A percentile compares a stretch with the other conserved stretches of the same genome.
These are phyloP conservation scores for Moniliophthora roreri DNA, from an alignment of 1,284 basidiomycete genomes.

Conservation along the genomic window DNA sequence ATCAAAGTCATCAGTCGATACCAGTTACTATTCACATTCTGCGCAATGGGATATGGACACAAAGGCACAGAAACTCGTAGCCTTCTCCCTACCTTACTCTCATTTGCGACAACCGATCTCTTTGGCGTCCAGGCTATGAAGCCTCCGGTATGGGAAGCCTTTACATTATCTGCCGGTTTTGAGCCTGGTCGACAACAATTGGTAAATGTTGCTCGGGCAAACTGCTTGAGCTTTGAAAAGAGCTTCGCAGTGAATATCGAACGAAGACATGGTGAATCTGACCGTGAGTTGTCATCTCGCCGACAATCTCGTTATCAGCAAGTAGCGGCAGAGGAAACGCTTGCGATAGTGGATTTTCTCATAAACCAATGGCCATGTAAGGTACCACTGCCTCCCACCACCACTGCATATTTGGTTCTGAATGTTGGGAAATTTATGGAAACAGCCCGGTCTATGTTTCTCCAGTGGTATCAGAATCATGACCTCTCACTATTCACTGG, in stretches of 20 bases:
- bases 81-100: background rate
- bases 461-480: background rate
- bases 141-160: background rate
- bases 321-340: background rate
- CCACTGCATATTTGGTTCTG: background rate
- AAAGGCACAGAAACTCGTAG: background rate
- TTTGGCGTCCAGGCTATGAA: background rate
- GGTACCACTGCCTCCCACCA: background rate
- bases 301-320: background rate
- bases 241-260: no score
- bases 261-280: background rate
- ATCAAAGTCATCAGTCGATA: background rate
- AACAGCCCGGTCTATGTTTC: background rate
- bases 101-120: background rate
- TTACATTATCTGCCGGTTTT: background rate
- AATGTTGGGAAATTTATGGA: background rate
- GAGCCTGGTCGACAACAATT: background rate
- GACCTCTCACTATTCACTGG: background rate
- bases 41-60: slow-evolving; percentile 2
- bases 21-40: slow-evolving; percentile 4
- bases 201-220: background rate
- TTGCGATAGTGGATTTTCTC: background rate
- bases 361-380: background rate
- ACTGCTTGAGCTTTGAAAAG: background rate
- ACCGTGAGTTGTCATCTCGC: background rate